Evolutionary conservation across 2,329 filamentous ascomycete genomes (phyloP), one percentile per base, ranked within the genome.

Genomic region (Nakataea oryzae): DNA sequence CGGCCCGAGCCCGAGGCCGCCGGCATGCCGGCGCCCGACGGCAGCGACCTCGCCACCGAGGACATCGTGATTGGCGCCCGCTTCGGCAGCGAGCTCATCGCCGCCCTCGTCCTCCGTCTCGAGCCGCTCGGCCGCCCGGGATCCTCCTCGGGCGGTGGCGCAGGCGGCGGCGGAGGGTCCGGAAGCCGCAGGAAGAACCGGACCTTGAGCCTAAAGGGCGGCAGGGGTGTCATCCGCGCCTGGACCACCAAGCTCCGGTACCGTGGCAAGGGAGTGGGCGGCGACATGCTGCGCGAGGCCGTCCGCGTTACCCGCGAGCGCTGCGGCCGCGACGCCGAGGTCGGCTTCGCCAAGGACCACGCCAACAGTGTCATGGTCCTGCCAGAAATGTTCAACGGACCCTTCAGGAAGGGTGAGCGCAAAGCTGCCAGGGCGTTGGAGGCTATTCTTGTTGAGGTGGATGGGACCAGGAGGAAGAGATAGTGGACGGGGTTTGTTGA

Each of bases 161-260:
- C 11, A 12, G 54, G 57, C 4, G 28, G 56, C 14, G 56, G 56
- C 4, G 57, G 56, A 21, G 56, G 57, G 8, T 6, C 11, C 7
- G 29, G 57, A 1, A 28, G 59, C 59, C 68, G 68, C 26, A 72
- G 73, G 62, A 72, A 76, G 73, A 69, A 73, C 70, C 70, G 71
- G 67, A 73, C 68, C 59, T 65, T 66, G 67, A 76, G 70, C 70
- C 69, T 78, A 67, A 77, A 77, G 66, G 84, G 86, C 47, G 88
- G 87, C 61, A 83, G 82, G 65, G 89, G 87, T 11, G 78, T 91
- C 58, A 87, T 96, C 63, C 84, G 89, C 30, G 91, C 89, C 1
- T 96, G 92, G 91, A 93, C 91, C 2, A 90, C 91, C 1, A 81
- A 81, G 70, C 75, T 86, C 60, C 79, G 80, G 67, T 91, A 91